Conservation (phyloP, 2,329 filamentous ascomycete species). For the Penicillium sp. region DNA sequence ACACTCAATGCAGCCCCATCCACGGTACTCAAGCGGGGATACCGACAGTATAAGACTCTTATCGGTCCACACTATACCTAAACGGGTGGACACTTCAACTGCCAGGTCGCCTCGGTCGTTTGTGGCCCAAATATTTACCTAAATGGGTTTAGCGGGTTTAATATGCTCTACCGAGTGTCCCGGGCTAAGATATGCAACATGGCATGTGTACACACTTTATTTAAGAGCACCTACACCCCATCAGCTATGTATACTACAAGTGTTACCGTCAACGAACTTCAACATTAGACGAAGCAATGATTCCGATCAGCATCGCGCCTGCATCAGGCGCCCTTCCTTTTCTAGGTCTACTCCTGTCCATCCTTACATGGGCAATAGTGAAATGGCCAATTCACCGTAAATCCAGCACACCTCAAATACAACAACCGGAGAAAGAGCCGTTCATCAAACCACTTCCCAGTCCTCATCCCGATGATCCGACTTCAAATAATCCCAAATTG, state of each 20-base stretch:
- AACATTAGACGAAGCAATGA: neutral
- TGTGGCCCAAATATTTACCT: neutral
- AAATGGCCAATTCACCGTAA: neutral
- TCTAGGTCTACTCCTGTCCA: neutral
- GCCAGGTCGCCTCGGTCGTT: neutral
- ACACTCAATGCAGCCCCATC: neutral
- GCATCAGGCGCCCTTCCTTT: neutral
- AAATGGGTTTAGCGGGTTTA: neutral
- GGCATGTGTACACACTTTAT: neutral
- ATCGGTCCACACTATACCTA: neutral
- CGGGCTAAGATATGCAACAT: neutral
- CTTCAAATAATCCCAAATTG: neutral
- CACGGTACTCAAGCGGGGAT: neutral
- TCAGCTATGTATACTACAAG: neutral
- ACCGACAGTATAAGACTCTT: neutral
- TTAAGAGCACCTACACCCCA: neutral
- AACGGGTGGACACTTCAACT: neutral
- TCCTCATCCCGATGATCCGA: neutral
- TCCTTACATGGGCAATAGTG: neutral
- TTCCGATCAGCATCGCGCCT: neutral
- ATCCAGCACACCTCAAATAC: neutral
- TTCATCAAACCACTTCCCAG: neutral
- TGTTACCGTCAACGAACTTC: too few relatives aligned
- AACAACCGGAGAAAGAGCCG: neutral
- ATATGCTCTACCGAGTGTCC: neutral